Evolutionary conservation across 495 filamentous ascomycete genomes (phyloP), one percentile per base, ranked within the genome.

Genomic region (Xylaria intraflava): DNA sequence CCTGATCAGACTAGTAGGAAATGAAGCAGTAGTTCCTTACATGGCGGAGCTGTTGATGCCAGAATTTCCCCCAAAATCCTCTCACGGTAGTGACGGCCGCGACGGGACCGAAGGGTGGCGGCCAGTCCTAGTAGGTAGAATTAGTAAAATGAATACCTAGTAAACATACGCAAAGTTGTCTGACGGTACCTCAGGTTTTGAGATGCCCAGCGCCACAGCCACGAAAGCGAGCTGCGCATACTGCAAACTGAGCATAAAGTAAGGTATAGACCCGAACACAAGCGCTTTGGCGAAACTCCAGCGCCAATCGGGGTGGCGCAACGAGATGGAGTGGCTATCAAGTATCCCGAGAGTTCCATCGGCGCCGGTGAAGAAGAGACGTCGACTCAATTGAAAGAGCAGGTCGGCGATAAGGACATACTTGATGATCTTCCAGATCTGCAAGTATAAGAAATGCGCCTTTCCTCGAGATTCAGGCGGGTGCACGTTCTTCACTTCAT

Each of bases 401-500:
- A 47, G 44, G 8, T 47, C 44, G 12, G 44, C 14, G 8, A 47
- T 14, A 10, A 47, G 7, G 5, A 47, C 6, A 6, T 17, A 47
- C 12, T 31, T 47, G 47, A 40, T 14, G 24, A 40, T 14, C 12
- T 39, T n/a, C 1, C 2, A 24, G 22, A 23, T 14, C 19, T 27
- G 47, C 16, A 2, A n/a, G 11, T 20, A 0, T 19, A 49, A 12
- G n/a, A 49, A 49, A 7, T 26, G 24, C 3, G 22, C n/a, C 29
- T 33, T 48, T 1, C 16, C 3, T 19, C 6, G 14, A 26, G 20
- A 0, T 17, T 26, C 4, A n/a, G 10, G 10, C 33, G 17, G 31
- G 19, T 9, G 47, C n/a, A 49, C 22, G 6, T 49, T 49, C 31
- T 49, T 49, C 11, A 49, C 47, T 27, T 49, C 24, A n/a, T 49